These are phyloP conservation scores for Vanrija sp. DNA, from an alignment of 1,284 basidiomycete species.

Conservation along the genomic window DNA sequence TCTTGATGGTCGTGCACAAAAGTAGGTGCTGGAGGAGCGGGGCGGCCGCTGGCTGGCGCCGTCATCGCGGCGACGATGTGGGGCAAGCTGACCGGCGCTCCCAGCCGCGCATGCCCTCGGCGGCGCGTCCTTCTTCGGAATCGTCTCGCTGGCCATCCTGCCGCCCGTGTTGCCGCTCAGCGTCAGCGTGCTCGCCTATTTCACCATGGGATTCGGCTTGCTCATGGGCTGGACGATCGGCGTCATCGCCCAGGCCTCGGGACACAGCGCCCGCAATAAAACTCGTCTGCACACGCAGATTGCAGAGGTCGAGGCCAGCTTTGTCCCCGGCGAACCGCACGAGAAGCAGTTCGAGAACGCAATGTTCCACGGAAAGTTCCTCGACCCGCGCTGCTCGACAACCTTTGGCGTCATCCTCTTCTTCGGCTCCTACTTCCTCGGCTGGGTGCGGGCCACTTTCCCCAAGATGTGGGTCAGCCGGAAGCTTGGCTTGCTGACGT, in stretches of 20 bases:
- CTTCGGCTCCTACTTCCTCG: constrained; percentile 61
- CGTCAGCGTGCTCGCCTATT: constrained; percentile 47
- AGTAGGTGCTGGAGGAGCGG: no score
- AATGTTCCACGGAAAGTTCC: constrained; percentile 63
- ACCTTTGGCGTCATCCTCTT: constrained; percentile 71
- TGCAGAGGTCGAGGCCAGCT: constrained; percentile 35
- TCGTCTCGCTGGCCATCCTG: constrained; percentile 38
- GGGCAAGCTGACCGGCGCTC: neutral
- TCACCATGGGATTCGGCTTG: constrained; percentile 59
- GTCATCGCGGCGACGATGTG: neutral
- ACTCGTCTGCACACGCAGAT: constrained; percentile 37
- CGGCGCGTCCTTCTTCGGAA: constrained; percentile 30
- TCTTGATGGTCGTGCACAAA: constrained; percentile 31
- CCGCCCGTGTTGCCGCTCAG: constrained; percentile 43
- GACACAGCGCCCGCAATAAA: constrained; percentile 57
- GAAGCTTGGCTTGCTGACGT: neutral
- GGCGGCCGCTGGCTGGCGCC: no score
- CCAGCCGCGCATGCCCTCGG: neutral
- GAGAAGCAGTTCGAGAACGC: constrained; percentile 54
- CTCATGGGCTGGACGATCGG: constrained; percentile 72
- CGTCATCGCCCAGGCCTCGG: constrained; percentile 65
- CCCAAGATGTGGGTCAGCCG: constrained; percentile 56
- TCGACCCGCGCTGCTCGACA: constrained; percentile 58
- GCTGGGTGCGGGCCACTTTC: constrained; percentile 58
- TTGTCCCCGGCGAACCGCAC: constrained; percentile 54